Conservation (phyloP, 2,329 filamentous ascomycete species). For the Aureobasidium uvarum region DNA sequence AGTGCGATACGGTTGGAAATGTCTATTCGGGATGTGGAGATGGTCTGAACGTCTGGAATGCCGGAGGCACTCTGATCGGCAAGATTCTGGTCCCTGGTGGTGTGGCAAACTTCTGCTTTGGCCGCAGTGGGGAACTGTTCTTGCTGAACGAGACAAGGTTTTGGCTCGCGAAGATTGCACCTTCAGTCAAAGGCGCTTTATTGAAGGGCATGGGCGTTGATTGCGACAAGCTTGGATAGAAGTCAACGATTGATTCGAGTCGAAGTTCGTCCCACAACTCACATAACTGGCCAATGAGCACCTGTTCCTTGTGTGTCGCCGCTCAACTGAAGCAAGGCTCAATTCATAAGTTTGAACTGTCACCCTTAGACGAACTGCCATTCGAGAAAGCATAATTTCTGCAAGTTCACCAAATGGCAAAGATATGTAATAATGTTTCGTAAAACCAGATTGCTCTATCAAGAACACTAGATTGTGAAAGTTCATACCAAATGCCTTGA, state of each 20-base stretch:
- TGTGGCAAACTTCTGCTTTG: slow-evolving; percentile 40
- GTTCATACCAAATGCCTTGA: background rate
- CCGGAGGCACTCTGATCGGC: slow-evolving; percentile 30
- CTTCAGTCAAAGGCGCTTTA: slow-evolving; percentile 23
- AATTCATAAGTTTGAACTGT: too few species aligned
- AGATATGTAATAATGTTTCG: background rate
- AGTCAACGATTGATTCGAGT: too few species aligned
- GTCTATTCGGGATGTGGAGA: slow-evolving; percentile 29
- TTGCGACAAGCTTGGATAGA: background rate
- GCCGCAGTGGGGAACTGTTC: slow-evolving; percentile 44
- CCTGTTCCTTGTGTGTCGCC: background rate
- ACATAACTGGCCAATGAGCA: background rate
- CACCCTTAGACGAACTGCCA: too few species aligned
- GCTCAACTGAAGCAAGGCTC: fast-evolving
- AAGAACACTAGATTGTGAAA: background rate
- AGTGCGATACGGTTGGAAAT: slow-evolving; percentile 28
- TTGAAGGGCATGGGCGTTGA: slow-evolving; percentile 20
- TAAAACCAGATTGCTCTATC: background rate
- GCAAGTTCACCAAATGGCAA: background rate
- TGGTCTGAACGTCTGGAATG: slow-evolving; percentile 29
- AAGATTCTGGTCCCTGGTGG: slow-evolving; percentile 50
- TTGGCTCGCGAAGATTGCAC: slow-evolving; percentile 20
- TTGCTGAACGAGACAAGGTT: slow-evolving; percentile 44
- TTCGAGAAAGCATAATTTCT: background rate
- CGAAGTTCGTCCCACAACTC: background rate